Evolutionary conservation across 176 grass and related monocot species (phyloP).

Genomic region (Bromus sterilis): DNA sequence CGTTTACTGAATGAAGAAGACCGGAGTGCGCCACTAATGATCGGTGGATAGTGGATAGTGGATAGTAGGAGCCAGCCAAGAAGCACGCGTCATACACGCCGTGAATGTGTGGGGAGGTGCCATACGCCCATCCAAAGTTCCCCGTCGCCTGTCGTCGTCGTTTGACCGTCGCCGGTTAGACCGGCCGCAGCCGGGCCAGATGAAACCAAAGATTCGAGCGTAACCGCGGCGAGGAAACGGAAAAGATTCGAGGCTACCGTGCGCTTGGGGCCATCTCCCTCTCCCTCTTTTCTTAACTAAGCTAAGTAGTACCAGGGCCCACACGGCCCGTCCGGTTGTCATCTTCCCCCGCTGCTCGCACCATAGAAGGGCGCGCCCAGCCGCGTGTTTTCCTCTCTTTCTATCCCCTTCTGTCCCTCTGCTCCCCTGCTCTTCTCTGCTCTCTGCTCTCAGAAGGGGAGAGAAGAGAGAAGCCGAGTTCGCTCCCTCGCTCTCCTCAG

Average conservation of each 20-base stretch:
- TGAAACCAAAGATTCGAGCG: not conserved
- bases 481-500: not conserved
- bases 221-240: not conserved
- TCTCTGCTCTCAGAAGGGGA: not conserved
- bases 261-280: not conserved
- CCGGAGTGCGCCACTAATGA: not conserved
- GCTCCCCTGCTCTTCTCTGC: not conserved
- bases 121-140: not conserved
- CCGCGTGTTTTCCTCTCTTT: not conserved
- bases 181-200: not conserved
- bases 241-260: not conserved
- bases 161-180: not conserved
- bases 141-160: not conserved
- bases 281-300: not conserved
- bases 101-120: not conserved
- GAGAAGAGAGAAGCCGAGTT: not conserved
- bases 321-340: not conserved
- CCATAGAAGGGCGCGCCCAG: conserved; percentile 2
- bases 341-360: not conserved
- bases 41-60: not conserved
- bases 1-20: not conserved
- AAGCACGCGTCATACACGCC: not conserved
- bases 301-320: not conserved
- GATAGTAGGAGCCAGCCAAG: no score
- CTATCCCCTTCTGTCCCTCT: not conserved